A percentile compares a stretch with the other conserved stretches of the same genome.
These are phyloP conservation scores for Verticillium isaacii DNA, from an alignment of 2,329 filamentous ascomycete genomes.

Conservation along the genomic window DNA sequence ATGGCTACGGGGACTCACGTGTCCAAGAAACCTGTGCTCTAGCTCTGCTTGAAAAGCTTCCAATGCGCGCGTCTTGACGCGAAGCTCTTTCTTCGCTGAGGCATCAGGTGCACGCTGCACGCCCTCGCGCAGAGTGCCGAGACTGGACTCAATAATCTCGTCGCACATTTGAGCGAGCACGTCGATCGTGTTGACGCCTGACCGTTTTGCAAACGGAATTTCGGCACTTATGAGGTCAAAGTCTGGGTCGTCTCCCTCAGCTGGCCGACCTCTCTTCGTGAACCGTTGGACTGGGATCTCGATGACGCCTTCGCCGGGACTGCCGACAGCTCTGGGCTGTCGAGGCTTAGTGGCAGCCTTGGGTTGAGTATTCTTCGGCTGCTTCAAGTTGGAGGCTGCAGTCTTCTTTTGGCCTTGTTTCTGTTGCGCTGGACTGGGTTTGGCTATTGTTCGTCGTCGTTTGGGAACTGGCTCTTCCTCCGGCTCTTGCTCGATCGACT, in stretches of 20 bases:
- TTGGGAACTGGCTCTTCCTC: constrained; percentile 25
- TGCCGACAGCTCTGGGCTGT: constrained; percentile 15
- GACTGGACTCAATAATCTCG: constrained; percentile 49
- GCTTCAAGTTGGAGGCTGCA: constrained; percentile 13
- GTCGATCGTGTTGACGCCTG: constrained; percentile 57
- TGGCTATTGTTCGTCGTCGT: constrained; percentile 27
- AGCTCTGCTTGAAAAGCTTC: constrained; percentile 56
- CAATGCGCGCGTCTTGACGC: constrained; percentile 50
- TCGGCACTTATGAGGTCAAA: constrained; percentile 42
- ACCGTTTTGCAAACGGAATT: constrained; percentile 48
- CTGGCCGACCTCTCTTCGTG: constrained; percentile 37
- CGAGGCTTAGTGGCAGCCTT: constrained; percentile 6
- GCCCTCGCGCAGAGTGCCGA: constrained; percentile 41
- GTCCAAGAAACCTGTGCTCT: constrained; percentile 49
- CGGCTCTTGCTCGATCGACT: constrained; percentile 20
- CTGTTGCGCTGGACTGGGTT: constrained; percentile 36
- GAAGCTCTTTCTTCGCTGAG: constrained; percentile 46
- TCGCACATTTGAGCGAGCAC: constrained; percentile 58
- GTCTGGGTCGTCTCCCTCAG: constrained; percentile 33
- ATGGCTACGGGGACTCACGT: constrained; percentile 37
- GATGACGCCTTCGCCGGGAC: constrained; percentile 24
- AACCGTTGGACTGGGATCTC: constrained; percentile 59
- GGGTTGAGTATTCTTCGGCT: constrained; percentile 12
- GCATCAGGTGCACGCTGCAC: constrained; percentile 32
- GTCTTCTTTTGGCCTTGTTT: constrained; percentile 23